Evolutionary conservation across 441 rosid genomes (phyloP).

Genomic region (Manihot esculenta): DNA sequence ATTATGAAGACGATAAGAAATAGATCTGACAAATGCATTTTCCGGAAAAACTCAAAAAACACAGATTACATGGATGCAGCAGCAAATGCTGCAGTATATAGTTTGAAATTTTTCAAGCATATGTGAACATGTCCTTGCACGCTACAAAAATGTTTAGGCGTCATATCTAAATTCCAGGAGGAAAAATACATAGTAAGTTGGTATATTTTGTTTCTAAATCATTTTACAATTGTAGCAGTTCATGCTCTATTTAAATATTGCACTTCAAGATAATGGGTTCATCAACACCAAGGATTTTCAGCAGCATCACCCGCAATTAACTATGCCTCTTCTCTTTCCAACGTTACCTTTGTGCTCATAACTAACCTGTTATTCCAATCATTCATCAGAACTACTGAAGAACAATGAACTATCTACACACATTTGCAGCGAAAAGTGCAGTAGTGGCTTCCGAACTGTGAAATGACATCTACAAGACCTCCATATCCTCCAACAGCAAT

Average conservation of each 20-base stretch:
- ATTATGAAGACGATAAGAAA: too few relatives aligned
- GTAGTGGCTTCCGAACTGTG: constrained; percentile 92
- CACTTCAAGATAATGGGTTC: not conserved
- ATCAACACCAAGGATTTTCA: not conserved
- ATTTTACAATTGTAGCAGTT: not conserved
- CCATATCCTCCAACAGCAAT: constrained; percentile 88
- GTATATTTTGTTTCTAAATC: not conserved
- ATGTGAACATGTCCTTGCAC: not conserved
- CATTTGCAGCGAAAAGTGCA: constrained; percentile 75
- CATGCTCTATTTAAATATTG: not conserved
- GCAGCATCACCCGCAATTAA: not conserved
- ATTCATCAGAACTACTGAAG: not conserved
- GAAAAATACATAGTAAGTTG: not conserved
- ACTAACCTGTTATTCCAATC: not conserved
- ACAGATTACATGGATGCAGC: too few relatives aligned
- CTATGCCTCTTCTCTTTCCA: not conserved
- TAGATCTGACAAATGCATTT: too few relatives aligned
- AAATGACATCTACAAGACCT: constrained; percentile 85
- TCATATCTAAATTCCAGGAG: not conserved
- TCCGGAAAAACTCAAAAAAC: too few relatives aligned
- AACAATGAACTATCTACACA: constrained; percentile 21
- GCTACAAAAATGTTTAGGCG: not conserved
- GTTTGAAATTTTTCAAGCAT: not conserved
- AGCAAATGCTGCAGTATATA: not conserved
- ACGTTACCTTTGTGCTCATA: not conserved